Percentiles rank a stretch among this genome's conserved stretches.
Conservation (phyloP, 352 stramenopile genomes). For the Globisporangium rhizosaccharum region DNA sequence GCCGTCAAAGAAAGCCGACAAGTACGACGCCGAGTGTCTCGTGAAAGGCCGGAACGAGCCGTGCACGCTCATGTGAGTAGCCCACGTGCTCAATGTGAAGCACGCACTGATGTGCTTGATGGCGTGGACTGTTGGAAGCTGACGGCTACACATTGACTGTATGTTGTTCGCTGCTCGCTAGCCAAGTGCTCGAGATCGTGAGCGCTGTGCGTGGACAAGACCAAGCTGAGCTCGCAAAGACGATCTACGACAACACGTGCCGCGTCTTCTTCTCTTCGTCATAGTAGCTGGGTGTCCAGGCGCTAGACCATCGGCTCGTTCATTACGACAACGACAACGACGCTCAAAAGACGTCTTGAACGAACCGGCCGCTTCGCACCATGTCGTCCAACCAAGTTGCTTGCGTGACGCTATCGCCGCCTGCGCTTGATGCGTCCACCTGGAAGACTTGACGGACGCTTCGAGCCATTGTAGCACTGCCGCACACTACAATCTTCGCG, state of each 20-base stretch:
- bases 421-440: background rate
- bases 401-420: background rate
- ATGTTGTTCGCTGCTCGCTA: slow-evolving; percentile 14
- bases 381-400: slow-evolving; percentile 10
- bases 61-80: slow-evolving; percentile 92
- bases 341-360: slow-evolving; percentile 5
- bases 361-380: slow-evolving; percentile 2
- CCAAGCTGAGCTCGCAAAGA: slow-evolving; percentile 33
- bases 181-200: slow-evolving; percentile 82
- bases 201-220: slow-evolving; percentile 57
- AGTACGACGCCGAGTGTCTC: slow-evolving; percentile 75
- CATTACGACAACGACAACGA: background rate
- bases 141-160: background rate
- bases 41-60: slow-evolving; percentile 96
- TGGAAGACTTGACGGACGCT: slow-evolving; percentile 8
- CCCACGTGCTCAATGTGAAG: background rate
- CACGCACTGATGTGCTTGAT: background rate
- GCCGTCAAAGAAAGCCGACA: slow-evolving; percentile 91
- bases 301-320: background rate
- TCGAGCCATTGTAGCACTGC: slow-evolving; percentile 4
- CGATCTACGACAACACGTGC: slow-evolving; percentile 53
- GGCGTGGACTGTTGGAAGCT: background rate
- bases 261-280: slow-evolving; percentile 60
- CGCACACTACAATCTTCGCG: slow-evolving; percentile 11
- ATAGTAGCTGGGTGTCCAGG: background rate